Evolutionary conservation across 2,329 filamentous ascomycete genomes (phyloP).

Genomic region (Aspergillaceae sp.): DNA sequence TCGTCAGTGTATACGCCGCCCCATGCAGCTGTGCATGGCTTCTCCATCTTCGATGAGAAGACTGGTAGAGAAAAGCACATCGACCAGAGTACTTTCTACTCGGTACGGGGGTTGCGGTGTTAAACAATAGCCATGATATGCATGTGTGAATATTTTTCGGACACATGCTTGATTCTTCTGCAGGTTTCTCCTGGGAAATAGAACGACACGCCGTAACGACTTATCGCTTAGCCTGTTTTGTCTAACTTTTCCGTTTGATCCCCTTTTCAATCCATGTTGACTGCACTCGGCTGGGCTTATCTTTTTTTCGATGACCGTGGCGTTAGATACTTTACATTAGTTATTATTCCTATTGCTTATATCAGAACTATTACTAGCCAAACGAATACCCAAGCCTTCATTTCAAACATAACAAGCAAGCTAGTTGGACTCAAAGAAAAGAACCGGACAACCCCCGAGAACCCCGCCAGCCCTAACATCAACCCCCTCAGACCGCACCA

Average conservation of each 20-base stretch:
- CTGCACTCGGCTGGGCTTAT: background rate
- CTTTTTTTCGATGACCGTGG: too few species aligned
- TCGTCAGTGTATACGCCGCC: slow-evolving; percentile 68
- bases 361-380: too few species aligned
- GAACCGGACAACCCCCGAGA: too few species aligned
- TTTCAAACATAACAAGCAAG: too few species aligned
- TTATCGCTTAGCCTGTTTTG: background rate
- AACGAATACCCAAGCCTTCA: too few species aligned
- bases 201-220: background rate
- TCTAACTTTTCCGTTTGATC: background rate
- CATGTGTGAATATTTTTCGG: background rate
- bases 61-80: slow-evolving; percentile 68
- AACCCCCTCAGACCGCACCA: too few species aligned
- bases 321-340: too few species aligned
- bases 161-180: too few species aligned
- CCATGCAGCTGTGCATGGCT: slow-evolving; percentile 75
- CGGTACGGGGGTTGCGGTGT: slow-evolving; percentile 41
- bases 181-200: too few species aligned
- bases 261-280: background rate
- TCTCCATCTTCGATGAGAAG: slow-evolving; percentile 67
- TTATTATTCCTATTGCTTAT: too few species aligned
- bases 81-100: slow-evolving; percentile 63
- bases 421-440: too few species aligned
- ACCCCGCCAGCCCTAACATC: too few species aligned
- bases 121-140: slow-evolving; percentile 1